These are phyloP conservation scores for Saksenaea oblongispora DNA, from an alignment of 371 early-diverging fungal species.

Conservation along the genomic window DNA sequence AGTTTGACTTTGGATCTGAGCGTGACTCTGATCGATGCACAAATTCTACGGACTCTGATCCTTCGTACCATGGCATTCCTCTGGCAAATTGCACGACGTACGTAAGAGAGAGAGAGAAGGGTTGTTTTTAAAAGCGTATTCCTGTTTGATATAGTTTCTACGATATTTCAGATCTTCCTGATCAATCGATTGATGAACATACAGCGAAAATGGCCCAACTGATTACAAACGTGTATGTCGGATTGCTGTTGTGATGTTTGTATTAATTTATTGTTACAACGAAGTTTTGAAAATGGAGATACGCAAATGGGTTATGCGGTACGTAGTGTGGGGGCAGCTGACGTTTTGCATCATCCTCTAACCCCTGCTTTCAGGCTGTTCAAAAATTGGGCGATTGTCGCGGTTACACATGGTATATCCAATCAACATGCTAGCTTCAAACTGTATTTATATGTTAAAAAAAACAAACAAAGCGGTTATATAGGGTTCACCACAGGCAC, in stretches of 20 bases:
- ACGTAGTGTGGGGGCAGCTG: constrained; percentile 11
- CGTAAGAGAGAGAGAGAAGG: not conserved
- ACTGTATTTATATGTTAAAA: too few species aligned
- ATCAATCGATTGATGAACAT: constrained; percentile 28
- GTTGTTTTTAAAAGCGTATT: too few species aligned
- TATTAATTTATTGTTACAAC: not conserved
- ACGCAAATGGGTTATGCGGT: constrained; percentile 48
- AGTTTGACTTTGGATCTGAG: constrained; percentile 14
- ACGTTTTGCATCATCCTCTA: not conserved
- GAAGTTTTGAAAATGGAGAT: constrained; percentile 45
- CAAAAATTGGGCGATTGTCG: constrained; percentile 46
- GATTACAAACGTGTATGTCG: constrained; percentile 48
- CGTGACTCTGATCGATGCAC: constrained; percentile 3
- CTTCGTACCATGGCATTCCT: constrained; percentile 16
- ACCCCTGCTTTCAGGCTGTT: constrained; percentile 20
- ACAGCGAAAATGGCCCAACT: constrained; percentile 44
- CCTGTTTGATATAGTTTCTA: constrained; percentile 29
- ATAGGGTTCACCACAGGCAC: constrained; percentile 64
- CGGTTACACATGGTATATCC: constrained; percentile 42
- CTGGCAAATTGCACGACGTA: constrained; percentile 47
- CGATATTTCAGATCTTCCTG: constrained; percentile 33
- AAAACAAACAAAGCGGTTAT: constrained; percentile 34
- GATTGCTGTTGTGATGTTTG: not conserved
- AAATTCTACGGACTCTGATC: not conserved
- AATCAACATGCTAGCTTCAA: not conserved